Percentiles rank a stretch among this genome's conserved stretches.
Conservation (phyloP, 345 rosid genomes). For the Noccaea bulbosa region DNA sequence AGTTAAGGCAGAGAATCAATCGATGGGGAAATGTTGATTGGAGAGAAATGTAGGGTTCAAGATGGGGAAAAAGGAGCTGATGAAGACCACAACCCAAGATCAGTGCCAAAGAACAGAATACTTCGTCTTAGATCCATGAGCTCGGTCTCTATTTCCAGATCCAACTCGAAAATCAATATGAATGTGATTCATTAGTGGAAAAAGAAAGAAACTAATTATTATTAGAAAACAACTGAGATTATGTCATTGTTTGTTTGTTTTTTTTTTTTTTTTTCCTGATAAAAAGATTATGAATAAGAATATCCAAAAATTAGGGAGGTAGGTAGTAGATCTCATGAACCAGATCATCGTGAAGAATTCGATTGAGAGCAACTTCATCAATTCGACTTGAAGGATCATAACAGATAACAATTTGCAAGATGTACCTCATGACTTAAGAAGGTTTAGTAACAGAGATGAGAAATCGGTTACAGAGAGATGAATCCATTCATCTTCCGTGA, state of each 20-base stretch:
- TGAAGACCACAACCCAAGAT: slow-evolving; percentile 42
- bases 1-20: slow-evolving; percentile 50
- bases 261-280: too few species aligned
- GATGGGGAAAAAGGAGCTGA: slow-evolving; percentile 39
- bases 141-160: slow-evolving; percentile 48
- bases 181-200: slow-evolving; percentile 10
- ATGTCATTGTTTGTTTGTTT: too few species aligned
- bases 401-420: background rate
- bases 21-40: too few species aligned
- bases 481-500: too few species aligned
- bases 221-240: background rate
- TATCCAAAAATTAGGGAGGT: background rate
- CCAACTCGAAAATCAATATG: slow-evolving; percentile 42
- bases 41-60: slow-evolving; percentile 64
- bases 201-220: background rate
- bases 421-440: background rate
- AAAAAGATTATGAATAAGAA: too few species aligned
- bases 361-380: background rate
- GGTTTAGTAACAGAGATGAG: too few species aligned
- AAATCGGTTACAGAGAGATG: too few species aligned
- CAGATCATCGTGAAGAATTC: background rate
- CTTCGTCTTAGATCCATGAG: slow-evolving; percentile 50
- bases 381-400: background rate
- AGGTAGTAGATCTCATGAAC: background rate
- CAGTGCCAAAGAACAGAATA: slow-evolving; percentile 49